Evolutionary conservation across 2,329 filamentous ascomycete species (phyloP).

Genomic region (Fusarium udum): DNA sequence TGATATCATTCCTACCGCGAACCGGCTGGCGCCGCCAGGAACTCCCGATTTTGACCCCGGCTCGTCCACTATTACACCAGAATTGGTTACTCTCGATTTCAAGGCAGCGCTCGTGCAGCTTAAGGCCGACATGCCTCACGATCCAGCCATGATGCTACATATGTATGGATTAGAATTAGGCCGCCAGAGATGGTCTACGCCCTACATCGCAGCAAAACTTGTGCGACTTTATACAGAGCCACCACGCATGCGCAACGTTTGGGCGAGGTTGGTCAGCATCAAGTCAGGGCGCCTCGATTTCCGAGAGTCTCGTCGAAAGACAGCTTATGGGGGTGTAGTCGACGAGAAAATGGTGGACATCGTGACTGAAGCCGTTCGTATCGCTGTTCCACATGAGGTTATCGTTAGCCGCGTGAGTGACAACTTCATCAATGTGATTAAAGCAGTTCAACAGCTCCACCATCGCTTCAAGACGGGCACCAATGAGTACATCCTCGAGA

Average conservation of each 20-base stretch:
- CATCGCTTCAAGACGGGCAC: constrained; percentile 90
- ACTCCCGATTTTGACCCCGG: constrained; percentile 48
- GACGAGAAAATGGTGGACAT: constrained; percentile 88
- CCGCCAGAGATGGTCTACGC: constrained; percentile 85
- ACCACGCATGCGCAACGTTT: constrained; percentile 82
- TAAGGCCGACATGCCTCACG: constrained; percentile 86
- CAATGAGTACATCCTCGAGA: constrained; percentile 87
- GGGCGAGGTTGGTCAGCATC: constrained; percentile 87
- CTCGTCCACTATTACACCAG: constrained; percentile 53
- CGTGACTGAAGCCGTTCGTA: constrained; percentile 82
- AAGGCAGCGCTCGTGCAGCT: constrained; percentile 85
- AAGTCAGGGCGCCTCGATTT: constrained; percentile 84
- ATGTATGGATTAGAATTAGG: constrained; percentile 84
- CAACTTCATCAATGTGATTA: constrained; percentile 87
- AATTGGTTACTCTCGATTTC: constrained; percentile 84
- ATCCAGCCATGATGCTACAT: constrained; percentile 92
- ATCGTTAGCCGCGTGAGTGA: constrained; percentile 92
- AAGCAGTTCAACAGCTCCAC: constrained; percentile 89
- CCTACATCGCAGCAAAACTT: constrained; percentile 80
- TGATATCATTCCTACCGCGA: constrained; percentile 35
- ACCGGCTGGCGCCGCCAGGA: constrained; percentile 52
- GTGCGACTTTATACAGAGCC: constrained; percentile 88
- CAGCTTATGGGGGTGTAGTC: constrained; percentile 63
- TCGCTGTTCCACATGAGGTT: constrained; percentile 91
- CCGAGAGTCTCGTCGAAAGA: constrained; percentile 77